These are phyloP conservation scores for Macrolepiota albuminosa DNA, from an alignment of 768 basidiomycete species.

Conservation along the genomic window DNA sequence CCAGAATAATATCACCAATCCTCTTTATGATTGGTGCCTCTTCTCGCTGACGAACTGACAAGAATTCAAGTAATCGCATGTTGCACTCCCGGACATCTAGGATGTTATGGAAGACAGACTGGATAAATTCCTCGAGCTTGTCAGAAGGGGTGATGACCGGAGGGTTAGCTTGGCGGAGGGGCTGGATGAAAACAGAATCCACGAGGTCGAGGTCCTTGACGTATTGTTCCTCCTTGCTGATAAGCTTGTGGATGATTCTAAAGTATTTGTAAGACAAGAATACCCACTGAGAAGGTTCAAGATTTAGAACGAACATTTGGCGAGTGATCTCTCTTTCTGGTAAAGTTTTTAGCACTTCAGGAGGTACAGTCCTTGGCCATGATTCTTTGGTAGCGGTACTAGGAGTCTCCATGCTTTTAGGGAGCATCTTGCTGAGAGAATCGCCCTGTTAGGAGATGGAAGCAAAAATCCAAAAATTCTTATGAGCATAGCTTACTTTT, in stretches of 20 bases:
- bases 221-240: conserved; percentile 88
- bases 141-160: conserved; percentile 39
- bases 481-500: conserved; percentile 34
- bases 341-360: conserved; percentile 39
- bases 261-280: conserved; percentile 1
- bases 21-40: conserved; percentile 76
- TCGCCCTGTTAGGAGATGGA: conserved; percentile 19
- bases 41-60: conserved; percentile 84
- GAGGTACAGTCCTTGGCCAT: conserved; percentile 44
- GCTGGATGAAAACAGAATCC: conserved; percentile 58
- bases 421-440: conserved; percentile 23
- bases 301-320: conserved; percentile 50
- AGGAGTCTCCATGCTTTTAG: conserved; percentile 23
- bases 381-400: conserved; percentile 44
- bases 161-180: conserved; percentile 40
- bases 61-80: conserved; percentile 70
- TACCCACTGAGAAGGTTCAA: background rate
- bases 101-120: conserved; percentile 86
- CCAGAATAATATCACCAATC: conserved; percentile 87
- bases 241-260: conserved; percentile 83
- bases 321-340: conserved; percentile 77
- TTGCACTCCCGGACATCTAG: conserved; percentile 80
- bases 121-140: conserved; percentile 78
- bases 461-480: background rate
- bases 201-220: conserved; percentile 82